Evolutionary conservation across 2,329 filamentous ascomycete species (phyloP), one percentile per base, ranked within the genome.

Genomic region (Xylaria sp.): DNA sequence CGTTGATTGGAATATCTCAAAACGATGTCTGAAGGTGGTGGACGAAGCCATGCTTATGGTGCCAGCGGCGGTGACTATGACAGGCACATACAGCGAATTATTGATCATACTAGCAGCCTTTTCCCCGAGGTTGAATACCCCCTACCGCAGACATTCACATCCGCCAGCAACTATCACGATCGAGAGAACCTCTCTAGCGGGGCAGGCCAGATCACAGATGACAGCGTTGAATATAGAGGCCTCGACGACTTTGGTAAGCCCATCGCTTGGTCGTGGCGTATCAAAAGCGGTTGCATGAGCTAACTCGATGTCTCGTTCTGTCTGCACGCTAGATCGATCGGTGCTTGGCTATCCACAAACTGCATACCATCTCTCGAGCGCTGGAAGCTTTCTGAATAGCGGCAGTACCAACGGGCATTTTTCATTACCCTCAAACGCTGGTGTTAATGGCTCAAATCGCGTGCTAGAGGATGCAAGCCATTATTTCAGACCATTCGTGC

Each of bases 401-500:
- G 63, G 39, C 39, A 51, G 48, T n/a, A 50, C 25, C 13, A 66
- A 66, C 50, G 70, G 73, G 12, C 75, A 72, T 50, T 34, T 75
- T 41, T 76, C 76, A 1, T 62, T 77, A 8, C 73, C 76, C 5
- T 56, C 68, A 15, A 60, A 51, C 51, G 51, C 65, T 12, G 59
- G 55, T 28, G 59, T 64, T 20, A 69, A 54, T 48, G 69, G 70
- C 23, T 71, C 69, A 51, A 63, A 59, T 50, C 76, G 76, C 23
- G 71, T 79, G 5, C 28, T 79, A 8, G 74, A 75, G 23, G 78
- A 79, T 72, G 77, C 78, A 15, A 79, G 77, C 37, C 77, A 76
- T 66, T 74, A 80, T 63, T 80, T 79, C 55, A 72, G 73, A 31
- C 70, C 74, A 4, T 74, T 74, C 39, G 15, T 65, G 18, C 44